Conservation (phyloP, 2,329 filamentous ascomycete genomes). For the Claviceps digitariae region DNA sequence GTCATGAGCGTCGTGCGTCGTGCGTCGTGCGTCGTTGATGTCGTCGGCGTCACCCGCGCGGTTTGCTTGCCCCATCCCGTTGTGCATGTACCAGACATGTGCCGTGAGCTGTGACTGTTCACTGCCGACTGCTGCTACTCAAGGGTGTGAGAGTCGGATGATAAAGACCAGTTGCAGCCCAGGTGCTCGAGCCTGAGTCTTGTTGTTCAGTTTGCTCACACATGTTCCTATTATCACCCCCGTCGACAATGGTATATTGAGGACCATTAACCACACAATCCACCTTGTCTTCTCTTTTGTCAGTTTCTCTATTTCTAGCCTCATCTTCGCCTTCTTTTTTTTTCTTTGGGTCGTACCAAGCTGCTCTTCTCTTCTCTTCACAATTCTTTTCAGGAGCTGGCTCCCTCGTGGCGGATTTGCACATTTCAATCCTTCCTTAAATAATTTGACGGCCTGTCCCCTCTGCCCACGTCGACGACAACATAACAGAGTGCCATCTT, state of each 20-base stretch:
- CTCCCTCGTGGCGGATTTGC: background rate
- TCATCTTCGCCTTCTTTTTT: background rate
- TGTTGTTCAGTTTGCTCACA: background rate
- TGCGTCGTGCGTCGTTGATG: background rate
- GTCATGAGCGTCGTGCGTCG: background rate
- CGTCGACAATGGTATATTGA: constrained; percentile 1
- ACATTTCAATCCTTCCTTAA: background rate
- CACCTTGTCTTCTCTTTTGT: background rate
- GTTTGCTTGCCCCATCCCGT: constrained; percentile 1
- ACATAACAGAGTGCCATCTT: background rate
- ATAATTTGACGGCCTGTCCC: background rate
- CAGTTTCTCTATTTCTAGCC: background rate
- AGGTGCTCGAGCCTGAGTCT: background rate
- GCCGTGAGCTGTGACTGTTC: constrained; percentile 1
- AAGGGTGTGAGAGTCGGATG: background rate
- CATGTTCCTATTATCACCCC: constrained; percentile 1
- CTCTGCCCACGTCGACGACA: background rate
- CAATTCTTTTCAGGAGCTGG: background rate
- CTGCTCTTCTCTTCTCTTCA: background rate
- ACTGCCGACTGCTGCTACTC: background rate
- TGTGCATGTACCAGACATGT: background rate
- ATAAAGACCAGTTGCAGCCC: constrained; percentile 1
- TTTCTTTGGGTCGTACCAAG: background rate
- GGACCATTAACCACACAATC: background rate
- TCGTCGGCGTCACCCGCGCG: background rate